Evolutionary conservation across 1,284 basidiomycete genomes (phyloP).

Genomic region (Apiotrichum laibachii): DNA sequence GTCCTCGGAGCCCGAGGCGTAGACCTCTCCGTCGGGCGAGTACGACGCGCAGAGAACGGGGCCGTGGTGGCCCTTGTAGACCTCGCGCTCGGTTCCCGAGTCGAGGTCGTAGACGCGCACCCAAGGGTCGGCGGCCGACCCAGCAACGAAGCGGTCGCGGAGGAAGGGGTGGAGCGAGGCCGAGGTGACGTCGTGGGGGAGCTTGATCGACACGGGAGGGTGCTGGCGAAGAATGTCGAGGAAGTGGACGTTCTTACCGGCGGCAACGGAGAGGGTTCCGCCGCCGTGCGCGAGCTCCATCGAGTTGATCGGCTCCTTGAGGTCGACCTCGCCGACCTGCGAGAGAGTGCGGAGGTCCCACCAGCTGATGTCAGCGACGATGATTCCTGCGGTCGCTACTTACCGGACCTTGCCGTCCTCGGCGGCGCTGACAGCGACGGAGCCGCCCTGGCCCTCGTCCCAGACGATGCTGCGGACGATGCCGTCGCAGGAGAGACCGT

Average conservation of each 20-base stretch:
- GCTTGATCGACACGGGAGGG: conserved; percentile 53
- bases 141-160: conserved; percentile 88
- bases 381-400: conserved; percentile 35
- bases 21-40: conserved; percentile 97
- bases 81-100: conserved; percentile 82
- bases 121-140: conserved; percentile 90
- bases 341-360: conserved; percentile 86
- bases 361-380: conserved; percentile 62
- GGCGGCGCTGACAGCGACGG: conserved; percentile 75
- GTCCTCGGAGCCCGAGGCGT: conserved; percentile 83
- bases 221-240: conserved; percentile 58
- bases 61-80: conserved; percentile 96
- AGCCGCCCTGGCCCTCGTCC: conserved; percentile 70
- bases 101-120: conserved; percentile 84
- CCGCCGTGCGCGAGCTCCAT: conserved; percentile 88
- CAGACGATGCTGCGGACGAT: conserved; percentile 89
- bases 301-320: conserved; percentile 79
- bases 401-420: conserved; percentile 90
- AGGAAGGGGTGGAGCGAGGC: conserved; percentile 86
- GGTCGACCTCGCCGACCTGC: conserved; percentile 67
- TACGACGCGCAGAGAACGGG: conserved; percentile 92
- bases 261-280: conserved; percentile 81
- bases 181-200: conserved; percentile 81
- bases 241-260: conserved; percentile 88
- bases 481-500: conserved; percentile 69